Evolutionary conservation across 2,329 filamentous ascomycete species (phyloP).

Genomic region (Claviceps purpurea): DNA sequence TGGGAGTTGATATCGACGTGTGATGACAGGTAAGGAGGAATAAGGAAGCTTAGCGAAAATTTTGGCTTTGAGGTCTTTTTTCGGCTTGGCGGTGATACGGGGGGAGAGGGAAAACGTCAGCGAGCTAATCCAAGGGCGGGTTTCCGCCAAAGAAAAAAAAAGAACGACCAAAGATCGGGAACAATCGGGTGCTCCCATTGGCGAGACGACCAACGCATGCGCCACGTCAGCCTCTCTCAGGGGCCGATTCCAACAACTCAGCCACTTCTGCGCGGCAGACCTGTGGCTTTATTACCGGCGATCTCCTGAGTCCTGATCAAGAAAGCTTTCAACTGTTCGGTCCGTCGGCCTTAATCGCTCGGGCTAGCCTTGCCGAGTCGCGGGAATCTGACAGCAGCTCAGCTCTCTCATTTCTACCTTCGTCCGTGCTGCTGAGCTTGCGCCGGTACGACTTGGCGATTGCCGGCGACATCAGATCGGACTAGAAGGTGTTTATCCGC

Average conservation of each 20-base stretch:
- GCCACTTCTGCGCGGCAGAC: neutral
- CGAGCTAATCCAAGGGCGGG: neutral
- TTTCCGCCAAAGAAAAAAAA: neutral
- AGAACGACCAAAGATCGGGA: slow-evolving; percentile 3
- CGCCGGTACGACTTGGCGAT: no score
- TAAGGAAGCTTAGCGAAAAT: slow-evolving; percentile 1
- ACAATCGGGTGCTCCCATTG: slow-evolving; percentile 6
- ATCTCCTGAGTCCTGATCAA: no score
- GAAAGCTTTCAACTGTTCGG: no score
- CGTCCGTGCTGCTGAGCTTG: no score
- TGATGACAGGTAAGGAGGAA: neutral
- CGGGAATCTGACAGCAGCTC: no score
- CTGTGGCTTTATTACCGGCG: neutral
- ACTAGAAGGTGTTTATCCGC: no score
- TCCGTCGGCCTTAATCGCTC: no score
- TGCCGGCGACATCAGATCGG: no score
- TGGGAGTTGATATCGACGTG: slow-evolving; percentile 1
- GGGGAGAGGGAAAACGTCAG: neutral
- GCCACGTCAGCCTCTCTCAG: slow-evolving; percentile 1
- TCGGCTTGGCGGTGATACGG: neutral
- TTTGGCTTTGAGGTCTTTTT: slow-evolving; percentile 2
- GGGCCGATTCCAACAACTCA: neutral
- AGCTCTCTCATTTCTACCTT: no score
- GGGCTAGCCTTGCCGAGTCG: no score
- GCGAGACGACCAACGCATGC: slow-evolving; percentile 1